Evolutionary conservation across 2,329 filamentous ascomycete species (phyloP).

Genomic region (Cladobotryum mycophilum): DNA sequence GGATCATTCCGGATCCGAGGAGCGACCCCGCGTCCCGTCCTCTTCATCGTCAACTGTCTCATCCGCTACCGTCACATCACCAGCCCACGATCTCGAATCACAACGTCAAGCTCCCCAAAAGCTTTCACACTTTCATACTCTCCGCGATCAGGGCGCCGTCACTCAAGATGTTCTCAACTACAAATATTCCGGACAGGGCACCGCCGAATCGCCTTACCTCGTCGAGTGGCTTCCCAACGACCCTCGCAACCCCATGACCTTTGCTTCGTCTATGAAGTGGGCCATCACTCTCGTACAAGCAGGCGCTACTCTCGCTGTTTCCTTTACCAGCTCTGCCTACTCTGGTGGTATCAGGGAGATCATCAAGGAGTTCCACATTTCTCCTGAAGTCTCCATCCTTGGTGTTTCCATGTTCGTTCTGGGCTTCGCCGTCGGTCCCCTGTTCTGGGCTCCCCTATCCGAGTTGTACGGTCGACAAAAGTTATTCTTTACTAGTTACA

Average conservation of each 20-base stretch:
- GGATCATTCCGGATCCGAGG: conserved; percentile 2
- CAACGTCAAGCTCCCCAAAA: conserved; percentile 24
- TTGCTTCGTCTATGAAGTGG: conserved; percentile 56
- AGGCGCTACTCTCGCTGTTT: conserved; percentile 60
- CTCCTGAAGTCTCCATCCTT: conserved; percentile 48
- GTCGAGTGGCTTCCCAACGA: conserved; percentile 64
- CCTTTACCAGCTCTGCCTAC: conserved; percentile 65
- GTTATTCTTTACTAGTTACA: conserved; percentile 54
- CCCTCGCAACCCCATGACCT: conserved; percentile 60
- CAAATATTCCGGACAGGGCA: conserved; percentile 56
- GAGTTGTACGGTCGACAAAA: conserved; percentile 57
- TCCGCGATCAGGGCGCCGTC: conserved; percentile 53
- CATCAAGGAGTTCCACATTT: conserved; percentile 47
- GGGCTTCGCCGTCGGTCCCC: conserved; percentile 55
- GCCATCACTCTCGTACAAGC: conserved; percentile 56
- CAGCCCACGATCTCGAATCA: conserved; percentile 38
- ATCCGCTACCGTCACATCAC: conserved; percentile 23
- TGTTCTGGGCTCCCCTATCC: conserved; percentile 60
- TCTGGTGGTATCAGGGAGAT: conserved; percentile 52
- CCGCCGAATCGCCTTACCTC: conserved; percentile 58
- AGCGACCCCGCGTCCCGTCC: not conserved
- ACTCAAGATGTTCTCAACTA: conserved; percentile 50
- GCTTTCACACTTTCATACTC: conserved; percentile 43
- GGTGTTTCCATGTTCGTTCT: conserved; percentile 60
- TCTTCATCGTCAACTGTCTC: conserved; percentile 15